phyloP scores from a whole-genome alignment of 164 flowering plant genomes.

The Taxillus chinensis region DNA sequence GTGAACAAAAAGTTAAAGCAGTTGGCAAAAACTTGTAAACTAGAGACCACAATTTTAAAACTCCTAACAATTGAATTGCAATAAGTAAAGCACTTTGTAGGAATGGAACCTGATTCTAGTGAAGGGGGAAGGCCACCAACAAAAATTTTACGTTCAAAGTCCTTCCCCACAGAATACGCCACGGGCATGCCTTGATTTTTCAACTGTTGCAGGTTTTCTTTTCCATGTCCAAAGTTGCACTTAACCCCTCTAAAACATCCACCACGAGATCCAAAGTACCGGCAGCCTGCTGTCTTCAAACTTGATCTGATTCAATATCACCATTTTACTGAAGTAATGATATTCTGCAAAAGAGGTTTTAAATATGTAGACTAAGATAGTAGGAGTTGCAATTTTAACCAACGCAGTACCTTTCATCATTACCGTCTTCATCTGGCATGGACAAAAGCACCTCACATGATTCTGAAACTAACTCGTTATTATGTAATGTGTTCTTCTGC shows the following conservation, averaged over 20 bases:
- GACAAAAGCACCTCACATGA: conserved; percentile 10
- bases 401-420: conserved; percentile 20
- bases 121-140: conserved; percentile 46
- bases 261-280: conserved; percentile 28
- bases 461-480: conserved; percentile 13
- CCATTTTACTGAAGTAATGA: background rate
- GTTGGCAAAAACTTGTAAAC: background rate
- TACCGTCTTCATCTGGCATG: conserved; percentile 11
- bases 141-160: conserved; percentile 29
- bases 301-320: conserved; percentile 6
- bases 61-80: background rate
- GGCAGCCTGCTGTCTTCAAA: conserved; percentile 25
- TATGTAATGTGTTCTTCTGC: conserved; percentile 13
- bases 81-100: background rate
- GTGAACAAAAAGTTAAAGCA: background rate
- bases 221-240: conserved; percentile 34
- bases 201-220: conserved; percentile 16
- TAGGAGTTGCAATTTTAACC: background rate
- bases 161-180: conserved; percentile 8
- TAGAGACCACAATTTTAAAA: background rate
- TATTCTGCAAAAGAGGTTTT: background rate
- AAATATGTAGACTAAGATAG: too few species aligned
- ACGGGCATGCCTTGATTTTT: conserved; percentile 12
- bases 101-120: conserved; percentile 35
- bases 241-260: conserved; percentile 42